A percentile compares a stretch with the other conserved stretches of the same genome.
phyloP scores from a whole-genome alignment of 495 filamentous ascomycete species.

The Talaromyces proteolyticus region DNA sequence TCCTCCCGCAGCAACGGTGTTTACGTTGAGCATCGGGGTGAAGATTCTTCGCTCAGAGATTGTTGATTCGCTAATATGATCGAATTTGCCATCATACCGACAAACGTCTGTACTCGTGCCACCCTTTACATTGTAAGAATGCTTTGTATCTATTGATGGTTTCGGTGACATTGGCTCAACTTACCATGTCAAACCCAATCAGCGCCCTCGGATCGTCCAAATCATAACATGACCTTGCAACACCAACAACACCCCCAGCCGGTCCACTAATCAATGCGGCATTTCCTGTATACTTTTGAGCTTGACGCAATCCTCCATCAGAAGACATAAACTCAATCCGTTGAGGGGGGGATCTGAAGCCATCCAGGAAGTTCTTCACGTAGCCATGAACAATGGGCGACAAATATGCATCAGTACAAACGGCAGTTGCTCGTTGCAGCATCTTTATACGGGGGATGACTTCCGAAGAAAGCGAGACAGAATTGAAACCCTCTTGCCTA shows the following conservation, averaged over 20 bases:
- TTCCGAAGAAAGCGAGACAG: slow-evolving; percentile 46
- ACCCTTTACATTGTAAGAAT: too few relatives aligned
- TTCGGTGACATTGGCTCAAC: background rate
- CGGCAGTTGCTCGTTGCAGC: slow-evolving; percentile 70
- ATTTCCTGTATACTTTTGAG: slow-evolving; percentile 50
- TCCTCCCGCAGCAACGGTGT: slow-evolving; percentile 37
- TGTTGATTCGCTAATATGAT: slow-evolving; percentile 96
- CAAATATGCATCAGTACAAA: slow-evolving; percentile 88
- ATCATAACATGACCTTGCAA: slow-evolving; percentile 90
- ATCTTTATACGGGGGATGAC: slow-evolving; percentile 76
- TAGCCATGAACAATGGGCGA: slow-evolving; percentile 89
- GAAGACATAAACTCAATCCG: slow-evolving; percentile 54
- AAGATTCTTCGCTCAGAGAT: slow-evolving; percentile 48
- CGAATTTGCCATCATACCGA: slow-evolving; percentile 86
- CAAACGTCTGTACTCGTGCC: slow-evolving; percentile 95
- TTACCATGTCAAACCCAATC: slow-evolving; percentile 92
- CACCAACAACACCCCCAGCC: slow-evolving; percentile 77
- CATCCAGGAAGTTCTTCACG: slow-evolving; percentile 71
- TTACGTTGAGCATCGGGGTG: slow-evolving; percentile 26
- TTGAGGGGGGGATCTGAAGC: slow-evolving; percentile 34
- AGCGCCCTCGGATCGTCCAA: slow-evolving; percentile 78
- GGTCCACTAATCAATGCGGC: slow-evolving; percentile 56
- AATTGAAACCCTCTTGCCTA: slow-evolving; percentile 27
- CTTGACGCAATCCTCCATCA: slow-evolving; percentile 50
- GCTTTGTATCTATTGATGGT: background rate